A percentile compares a stretch with the other conserved stretches of the same genome.
Conservation (phyloP, 352 stramenopile species). For the Blastocystis sp. region DNA sequence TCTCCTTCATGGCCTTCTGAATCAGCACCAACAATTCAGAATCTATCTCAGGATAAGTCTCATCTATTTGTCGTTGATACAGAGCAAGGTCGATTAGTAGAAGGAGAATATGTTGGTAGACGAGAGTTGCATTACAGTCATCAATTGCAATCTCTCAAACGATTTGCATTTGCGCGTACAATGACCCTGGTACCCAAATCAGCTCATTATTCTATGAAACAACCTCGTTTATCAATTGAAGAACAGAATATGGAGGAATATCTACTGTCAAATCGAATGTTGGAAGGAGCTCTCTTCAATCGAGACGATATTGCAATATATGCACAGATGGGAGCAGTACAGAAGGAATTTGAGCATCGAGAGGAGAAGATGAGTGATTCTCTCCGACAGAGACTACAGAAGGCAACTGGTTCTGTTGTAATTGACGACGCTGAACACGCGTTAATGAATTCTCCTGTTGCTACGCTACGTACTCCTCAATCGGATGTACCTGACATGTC, state of each 20-base stretch:
- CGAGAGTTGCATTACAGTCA: background rate
- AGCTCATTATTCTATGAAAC: background rate
- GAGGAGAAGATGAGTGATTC: conserved; percentile 24
- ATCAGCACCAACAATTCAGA: background rate
- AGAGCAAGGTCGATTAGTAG: background rate
- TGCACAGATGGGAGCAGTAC: background rate
- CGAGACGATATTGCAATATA: background rate
- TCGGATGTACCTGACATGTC: too few species aligned
- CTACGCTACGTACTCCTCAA: too few species aligned
- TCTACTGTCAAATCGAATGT: conserved; percentile 27
- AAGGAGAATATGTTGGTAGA: background rate
- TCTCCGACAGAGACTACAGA: background rate
- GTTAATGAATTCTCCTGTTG: conserved; percentile 18
- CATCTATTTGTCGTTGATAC: background rate
- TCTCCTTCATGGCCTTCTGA: background rate
- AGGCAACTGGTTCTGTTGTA: background rate
- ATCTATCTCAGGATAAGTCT: background rate
- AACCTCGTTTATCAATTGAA: background rate
- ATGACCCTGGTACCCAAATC: background rate
- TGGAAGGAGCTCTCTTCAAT: conserved; percentile 17
- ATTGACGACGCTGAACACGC: conserved; percentile 47
- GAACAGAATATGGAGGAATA: conserved; percentile 49
- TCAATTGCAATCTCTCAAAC: background rate
- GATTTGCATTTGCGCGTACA: background rate
- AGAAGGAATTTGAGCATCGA: background rate